Evolutionary conservation across 2,329 filamentous ascomycete genomes (phyloP).

Genomic region (Hypoxylon sp.): DNA sequence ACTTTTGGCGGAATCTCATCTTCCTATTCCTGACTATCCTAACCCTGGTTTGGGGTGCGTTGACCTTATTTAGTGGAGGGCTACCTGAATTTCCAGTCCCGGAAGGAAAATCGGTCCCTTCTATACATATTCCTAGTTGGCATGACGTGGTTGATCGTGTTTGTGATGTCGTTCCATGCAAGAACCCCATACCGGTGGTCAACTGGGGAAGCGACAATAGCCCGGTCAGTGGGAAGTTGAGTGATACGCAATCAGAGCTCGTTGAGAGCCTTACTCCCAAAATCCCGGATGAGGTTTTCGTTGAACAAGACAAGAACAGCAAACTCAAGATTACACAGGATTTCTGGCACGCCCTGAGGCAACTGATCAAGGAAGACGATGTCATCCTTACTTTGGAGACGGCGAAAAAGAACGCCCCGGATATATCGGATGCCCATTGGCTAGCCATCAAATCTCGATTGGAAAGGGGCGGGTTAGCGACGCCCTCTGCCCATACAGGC

Average conservation of each 20-base stretch:
- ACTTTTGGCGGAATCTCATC: not conserved
- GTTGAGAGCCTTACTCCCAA: conserved; percentile 57
- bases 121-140: not conserved
- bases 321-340: conserved; percentile 66
- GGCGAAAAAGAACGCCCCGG: conserved; percentile 53
- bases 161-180: conserved; percentile 8
- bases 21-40: conserved; percentile 20
- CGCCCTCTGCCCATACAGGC: conserved; percentile 35
- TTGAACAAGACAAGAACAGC: conserved; percentile 65
- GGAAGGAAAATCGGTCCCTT: not conserved
- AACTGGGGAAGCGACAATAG: not conserved
- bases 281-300: conserved; percentile 69
- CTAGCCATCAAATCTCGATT: conserved; percentile 59
- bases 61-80: conserved; percentile 1
- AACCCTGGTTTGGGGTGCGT: conserved; percentile 6
- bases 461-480: conserved; percentile 50
- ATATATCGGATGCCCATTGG: conserved; percentile 63
- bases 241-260: conserved; percentile 44
- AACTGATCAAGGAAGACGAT: conserved; percentile 64
- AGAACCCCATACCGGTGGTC: not conserved
- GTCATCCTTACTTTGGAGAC: conserved; percentile 62
- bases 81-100: not conserved
- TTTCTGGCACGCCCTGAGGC: conserved; percentile 74
- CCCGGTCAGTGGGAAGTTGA: not conserved
- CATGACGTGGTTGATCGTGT: not conserved